Evolutionary conservation across 495 filamentous ascomycete genomes (phyloP), one percentile per base, ranked within the genome.

Genomic region (Penicillium atrosanguineum): DNA sequence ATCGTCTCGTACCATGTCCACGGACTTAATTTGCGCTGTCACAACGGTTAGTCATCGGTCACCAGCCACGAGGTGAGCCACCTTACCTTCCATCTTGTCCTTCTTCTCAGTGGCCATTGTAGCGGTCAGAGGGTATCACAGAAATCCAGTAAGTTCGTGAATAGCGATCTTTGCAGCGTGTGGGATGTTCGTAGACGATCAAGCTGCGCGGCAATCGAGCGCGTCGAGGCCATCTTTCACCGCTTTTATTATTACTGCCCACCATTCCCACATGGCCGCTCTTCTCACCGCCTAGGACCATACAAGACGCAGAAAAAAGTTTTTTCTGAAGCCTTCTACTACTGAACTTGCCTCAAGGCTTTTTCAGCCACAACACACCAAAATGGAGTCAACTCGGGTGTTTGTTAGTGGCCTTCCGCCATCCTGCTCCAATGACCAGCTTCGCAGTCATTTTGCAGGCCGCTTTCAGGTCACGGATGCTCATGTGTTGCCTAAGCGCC

Each of bases 21-120:
- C 93, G 48, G 91, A 95, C 78, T 97, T 97, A 69, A 98, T 85
- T 70, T 94, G 89, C 50, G 88, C 94, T 98, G 66, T 49, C 19
- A 48, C 18, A 34, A 44, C 40, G 26, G 61, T 76, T 71, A 80
- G 72, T 52, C 43, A 25, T 25, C 40, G 40, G 21, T 9, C 38
- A 49, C 18, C 39, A 45, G 49, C 45, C 47, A 1, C 36, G 29
- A 28, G 37, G 26, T 40, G 12, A 25, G 44, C n/a, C 7, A 23
- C 15, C 82, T 62, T 71, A 88, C 87, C 82, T 63, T 89, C 87
- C 34, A 87, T 78, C 79, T 87, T 87, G 60, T 87, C 83, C 61
- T 82, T 79, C 73, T 82, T 85, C 55, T 87, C 82, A 42, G 72
- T 64, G 21, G 74, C 67, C 76, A 80, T 81, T 34, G 61, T 79